A percentile compares a stretch with the other conserved stretches of the same genome.
phyloP scores from a whole-genome alignment of 208 protist genomes.

The Trypanosoma congolense region DNA sequence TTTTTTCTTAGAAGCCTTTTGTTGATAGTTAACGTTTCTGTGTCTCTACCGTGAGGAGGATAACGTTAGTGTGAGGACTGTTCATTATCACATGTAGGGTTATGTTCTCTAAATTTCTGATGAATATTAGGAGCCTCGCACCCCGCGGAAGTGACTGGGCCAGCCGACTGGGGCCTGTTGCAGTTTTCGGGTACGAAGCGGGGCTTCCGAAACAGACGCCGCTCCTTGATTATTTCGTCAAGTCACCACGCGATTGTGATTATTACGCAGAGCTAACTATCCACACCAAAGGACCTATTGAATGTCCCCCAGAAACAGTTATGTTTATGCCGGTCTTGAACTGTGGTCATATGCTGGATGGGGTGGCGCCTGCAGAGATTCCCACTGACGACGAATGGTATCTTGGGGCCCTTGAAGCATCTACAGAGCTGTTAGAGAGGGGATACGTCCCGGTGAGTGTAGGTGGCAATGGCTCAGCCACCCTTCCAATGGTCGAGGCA shows the following conservation, averaged over 20 bases:
- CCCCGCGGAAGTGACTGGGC: conserved; percentile 66
- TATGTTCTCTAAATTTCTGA: conserved; percentile 73
- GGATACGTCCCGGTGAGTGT: conserved; percentile 74
- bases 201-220: conserved; percentile 26
- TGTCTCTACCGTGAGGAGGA: too few species aligned
- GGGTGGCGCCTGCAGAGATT: background rate
- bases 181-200: conserved; percentile 55
- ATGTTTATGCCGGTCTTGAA: conserved; percentile 73
- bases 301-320: conserved; percentile 73
- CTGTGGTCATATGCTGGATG: conserved; percentile 54
- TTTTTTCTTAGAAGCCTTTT: background rate
- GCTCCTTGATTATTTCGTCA: conserved; percentile 54
- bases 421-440: conserved; percentile 71
- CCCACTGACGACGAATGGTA: conserved; percentile 64
- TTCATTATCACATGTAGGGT: too few species aligned
- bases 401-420: conserved; percentile 39
- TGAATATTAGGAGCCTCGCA: conserved; percentile 39
- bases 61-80: too few species aligned
- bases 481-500: conserved; percentile 67
- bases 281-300: conserved; percentile 60
- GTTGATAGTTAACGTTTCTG: background rate
- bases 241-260: conserved; percentile 56
- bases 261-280: conserved; percentile 76
- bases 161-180: conserved; percentile 63
- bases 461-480: conserved; percentile 67